Base-by-base conservation (phyloP, 2,329 filamentous ascomycete species). In the Aspergillus hiratsukae region DNA sequence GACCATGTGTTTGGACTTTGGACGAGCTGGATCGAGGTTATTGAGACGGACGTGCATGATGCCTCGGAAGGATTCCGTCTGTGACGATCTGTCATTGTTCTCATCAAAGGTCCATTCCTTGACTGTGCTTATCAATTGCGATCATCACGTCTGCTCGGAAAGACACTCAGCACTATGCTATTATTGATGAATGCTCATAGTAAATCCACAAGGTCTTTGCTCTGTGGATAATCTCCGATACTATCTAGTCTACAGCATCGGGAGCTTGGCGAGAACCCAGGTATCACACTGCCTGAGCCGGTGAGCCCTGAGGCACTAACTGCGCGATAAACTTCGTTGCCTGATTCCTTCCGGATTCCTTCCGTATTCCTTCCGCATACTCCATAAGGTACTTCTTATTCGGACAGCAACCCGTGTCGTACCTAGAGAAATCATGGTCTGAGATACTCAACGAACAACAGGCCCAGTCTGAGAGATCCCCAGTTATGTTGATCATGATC, bases 1-100 rank as follows among this genome's bases (percentile, higher is more conserved):
- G 5, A 69, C 66, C 25, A 50, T 59, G 27, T 62, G 63, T 5
- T 63, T 63, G 11, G n/a, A n/a, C n/a, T n/a, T n/a, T n/a, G n/a
- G 60, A 59, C 14, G 11, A 2, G 17, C 29, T 10, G 46, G 8
- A 29, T 25, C 4, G 5, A 19, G 8, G 6, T 28, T 35, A 14
- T 28, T 35, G 48, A 48, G 48, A 46, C 1, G 29, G 17, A 10
- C 23, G 27, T 37, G 29, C 31, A n/a, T 25, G n/a, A n/a, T n/a
- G n/a, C n/a, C n/a, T n/a, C 27, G 17, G 29, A 35, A 28, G 27
- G 11, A 31, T 27, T 46, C 37, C 40, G 35, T 41, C 48, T 53
- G 25, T 25, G 54, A 45, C 45, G 35, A 54, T 58, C 50, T 21
- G 51, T 25, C 57, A 58, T 58, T 27, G 29, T 40, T 19, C 23